Conservation (phyloP, 768 basidiomycete species). For the Gelatoporia subvermispora region DNA sequence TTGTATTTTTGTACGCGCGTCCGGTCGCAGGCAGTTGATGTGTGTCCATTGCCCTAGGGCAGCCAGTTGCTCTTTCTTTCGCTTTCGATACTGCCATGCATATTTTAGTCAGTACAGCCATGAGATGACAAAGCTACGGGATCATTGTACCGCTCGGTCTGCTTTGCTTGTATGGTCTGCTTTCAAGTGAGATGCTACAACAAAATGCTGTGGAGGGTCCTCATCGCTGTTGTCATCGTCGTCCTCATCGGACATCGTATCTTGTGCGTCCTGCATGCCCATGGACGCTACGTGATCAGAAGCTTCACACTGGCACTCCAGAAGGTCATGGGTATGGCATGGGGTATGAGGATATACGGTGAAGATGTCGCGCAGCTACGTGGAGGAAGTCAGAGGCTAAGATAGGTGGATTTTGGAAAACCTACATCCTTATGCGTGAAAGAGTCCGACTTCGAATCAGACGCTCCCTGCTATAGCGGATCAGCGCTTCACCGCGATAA, state of each 20-base stretch:
- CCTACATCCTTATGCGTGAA: conserved; percentile 83
- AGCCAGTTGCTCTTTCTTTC: conserved; percentile 65
- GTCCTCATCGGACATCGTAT: conserved; percentile 4
- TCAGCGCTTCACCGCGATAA: not conserved
- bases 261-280: not conserved
- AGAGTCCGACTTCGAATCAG: conserved; percentile 71
- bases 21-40: conserved; percentile 59
- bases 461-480: conserved; percentile 27
- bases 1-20: conserved; percentile 45
- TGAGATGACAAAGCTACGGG: not conserved
- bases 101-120: conserved; percentile 4
- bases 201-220: conserved; percentile 42
- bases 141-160: conserved; percentile 44
- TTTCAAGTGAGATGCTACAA: conserved; percentile 61
- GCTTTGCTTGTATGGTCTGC: conserved; percentile 37
- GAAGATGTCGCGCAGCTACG: conserved; percentile 87
- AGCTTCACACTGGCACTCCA: conserved; percentile 69
- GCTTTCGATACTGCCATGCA: conserved; percentile 50
- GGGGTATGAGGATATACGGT: conserved; percentile 72
- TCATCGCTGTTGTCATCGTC: conserved; percentile 24
- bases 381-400: conserved; percentile 6
- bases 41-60: conserved; percentile 82
- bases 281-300: not conserved
- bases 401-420: conserved; percentile 6
- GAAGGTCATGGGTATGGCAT: conserved; percentile 90